Evolutionary conservation across 306 rosid species (phyloP).

Genomic region (Biancaea sappan): DNA sequence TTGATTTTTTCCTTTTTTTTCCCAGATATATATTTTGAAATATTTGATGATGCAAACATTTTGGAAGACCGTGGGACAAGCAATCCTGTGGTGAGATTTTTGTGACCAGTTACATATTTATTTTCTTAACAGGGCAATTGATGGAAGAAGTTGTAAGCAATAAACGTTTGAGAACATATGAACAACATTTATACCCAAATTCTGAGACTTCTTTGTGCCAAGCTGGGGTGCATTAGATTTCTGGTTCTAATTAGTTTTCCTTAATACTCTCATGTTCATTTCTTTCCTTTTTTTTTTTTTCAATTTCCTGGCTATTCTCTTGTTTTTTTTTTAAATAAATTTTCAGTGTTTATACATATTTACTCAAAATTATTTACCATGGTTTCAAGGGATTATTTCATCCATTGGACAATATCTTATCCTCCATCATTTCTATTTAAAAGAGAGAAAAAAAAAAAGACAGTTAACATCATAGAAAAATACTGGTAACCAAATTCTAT

Average conservation of each 20-base stretch:
- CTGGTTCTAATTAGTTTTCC: neutral
- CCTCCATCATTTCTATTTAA: neutral
- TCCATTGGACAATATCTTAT: neutral
- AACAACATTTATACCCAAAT: constrained; percentile 1
- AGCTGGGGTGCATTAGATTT: constrained; percentile 23
- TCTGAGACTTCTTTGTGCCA: constrained; percentile 17
- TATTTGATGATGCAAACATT: constrained; percentile 76
- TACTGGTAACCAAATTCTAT: constrained; percentile 20
- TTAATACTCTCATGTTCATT: constrained; percentile 19
- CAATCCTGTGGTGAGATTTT: constrained; percentile 83
- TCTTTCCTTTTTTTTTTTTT: constrained; percentile 3
- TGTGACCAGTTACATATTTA: neutral
- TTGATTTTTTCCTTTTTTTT: constrained; percentile 22
- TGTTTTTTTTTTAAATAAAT: neutral
- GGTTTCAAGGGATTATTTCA: neutral
- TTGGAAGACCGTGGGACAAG: constrained; percentile 74
- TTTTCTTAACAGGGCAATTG: constrained; percentile 17
- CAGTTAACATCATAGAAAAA: neutral
- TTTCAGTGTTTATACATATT: neutral
- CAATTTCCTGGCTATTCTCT: neutral
- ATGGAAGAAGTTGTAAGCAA: constrained; percentile 28
- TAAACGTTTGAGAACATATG: constrained; percentile 16
- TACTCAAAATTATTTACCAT: neutral
- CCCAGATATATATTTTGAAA: constrained; percentile 72
- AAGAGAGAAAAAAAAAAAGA: neutral